Conservation (phyloP, 495 filamentous ascomycete species). For the Xylaria castorea region DNA sequence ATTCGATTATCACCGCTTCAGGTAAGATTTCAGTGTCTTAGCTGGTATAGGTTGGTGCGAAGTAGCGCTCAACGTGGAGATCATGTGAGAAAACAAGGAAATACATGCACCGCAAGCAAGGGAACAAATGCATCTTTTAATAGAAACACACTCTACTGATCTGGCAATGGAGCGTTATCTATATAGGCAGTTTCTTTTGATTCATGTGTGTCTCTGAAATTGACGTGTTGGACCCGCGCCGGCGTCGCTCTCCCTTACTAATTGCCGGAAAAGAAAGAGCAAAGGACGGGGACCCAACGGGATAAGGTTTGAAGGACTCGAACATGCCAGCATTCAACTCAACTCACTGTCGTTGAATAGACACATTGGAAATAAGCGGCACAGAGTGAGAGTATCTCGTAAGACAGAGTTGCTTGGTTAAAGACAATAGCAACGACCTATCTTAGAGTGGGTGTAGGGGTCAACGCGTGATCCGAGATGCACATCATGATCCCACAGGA, state of each 20-base stretch:
- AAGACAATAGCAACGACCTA: background rate
- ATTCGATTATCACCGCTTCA: background rate
- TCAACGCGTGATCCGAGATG: background rate
- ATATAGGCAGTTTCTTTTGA: background rate
- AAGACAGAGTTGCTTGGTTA: background rate
- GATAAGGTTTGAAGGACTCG: background rate
- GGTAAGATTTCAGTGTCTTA: background rate
- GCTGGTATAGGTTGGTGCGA: background rate
- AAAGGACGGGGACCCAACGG: background rate
- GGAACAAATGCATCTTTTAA: conserved; percentile 3
- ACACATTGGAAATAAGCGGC: background rate
- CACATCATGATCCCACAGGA: background rate
- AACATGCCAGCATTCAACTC: background rate
- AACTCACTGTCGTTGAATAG: background rate
- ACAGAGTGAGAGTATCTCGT: background rate
- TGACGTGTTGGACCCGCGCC: background rate
- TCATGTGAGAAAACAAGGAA: conserved; percentile 11
- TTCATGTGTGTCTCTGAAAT: conserved; percentile 3
- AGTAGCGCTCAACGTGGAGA: conserved; percentile 6
- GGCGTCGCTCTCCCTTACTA: background rate
- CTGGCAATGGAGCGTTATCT: background rate
- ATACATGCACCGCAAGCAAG: background rate
- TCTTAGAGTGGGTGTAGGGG: background rate
- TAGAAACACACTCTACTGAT: conserved; percentile 12
- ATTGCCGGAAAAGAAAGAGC: background rate